Conservation (phyloP, 768 basidiomycete species). For the Thelephora ganbajun region DNA sequence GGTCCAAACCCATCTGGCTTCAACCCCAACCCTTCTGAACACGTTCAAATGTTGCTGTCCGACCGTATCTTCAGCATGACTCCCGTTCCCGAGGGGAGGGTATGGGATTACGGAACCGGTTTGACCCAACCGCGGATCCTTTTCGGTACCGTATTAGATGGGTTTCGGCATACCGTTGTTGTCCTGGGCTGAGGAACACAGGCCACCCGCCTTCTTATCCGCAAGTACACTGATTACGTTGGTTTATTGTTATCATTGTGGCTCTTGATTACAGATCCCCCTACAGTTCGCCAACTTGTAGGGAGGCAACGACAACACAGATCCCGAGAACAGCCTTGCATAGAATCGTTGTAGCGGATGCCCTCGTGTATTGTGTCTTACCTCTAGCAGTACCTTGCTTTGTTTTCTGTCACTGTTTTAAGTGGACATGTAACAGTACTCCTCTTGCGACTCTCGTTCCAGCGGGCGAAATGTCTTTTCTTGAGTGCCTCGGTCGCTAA, state of each 20-base stretch:
- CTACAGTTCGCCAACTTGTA: constrained; percentile 80
- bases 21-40: constrained; percentile 96
- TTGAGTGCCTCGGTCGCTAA: too few relatives aligned
- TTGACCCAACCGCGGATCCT: constrained; percentile 86
- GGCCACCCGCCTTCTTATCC: constrained; percentile 87
- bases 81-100: constrained; percentile 81
- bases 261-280: constrained; percentile 1
- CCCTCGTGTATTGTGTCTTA: too few relatives aligned
- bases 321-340: constrained; percentile 90
- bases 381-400: too few relatives aligned
- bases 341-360: too few relatives aligned
- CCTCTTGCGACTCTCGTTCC: too few relatives aligned
- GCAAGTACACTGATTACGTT: constrained; percentile 29
- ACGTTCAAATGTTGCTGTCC: constrained; percentile 86
- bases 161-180: too few relatives aligned
- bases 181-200: too few relatives aligned
- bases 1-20: constrained; percentile 79
- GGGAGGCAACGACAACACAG: constrained; percentile 83
- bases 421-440: too few relatives aligned
- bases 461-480: too few relatives aligned
- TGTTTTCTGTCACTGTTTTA: too few relatives aligned
- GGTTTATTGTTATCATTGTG: constrained; percentile 1
- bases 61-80: constrained; percentile 96
- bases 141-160: constrained; percentile 72
- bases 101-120: constrained; percentile 96